Base-by-base conservation (phyloP, 208 protist species). In the Crithidia acanthocephali region DNA sequence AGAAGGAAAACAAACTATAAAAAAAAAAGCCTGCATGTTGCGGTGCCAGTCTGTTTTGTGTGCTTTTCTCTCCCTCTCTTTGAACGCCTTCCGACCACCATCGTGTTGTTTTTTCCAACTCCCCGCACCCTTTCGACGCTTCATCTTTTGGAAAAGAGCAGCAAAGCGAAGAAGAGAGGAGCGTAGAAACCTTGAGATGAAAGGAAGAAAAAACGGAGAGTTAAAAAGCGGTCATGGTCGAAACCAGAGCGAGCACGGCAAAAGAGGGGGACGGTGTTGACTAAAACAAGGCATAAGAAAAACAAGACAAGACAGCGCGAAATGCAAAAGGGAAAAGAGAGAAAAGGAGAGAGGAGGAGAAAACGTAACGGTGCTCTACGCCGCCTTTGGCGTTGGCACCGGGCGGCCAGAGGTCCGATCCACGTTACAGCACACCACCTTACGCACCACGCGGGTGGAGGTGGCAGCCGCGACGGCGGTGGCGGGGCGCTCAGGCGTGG, bases 381-480 rank as follows among this genome's bases (percentile, higher is more conserved):
- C 66, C 44, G 50, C 44, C 53, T 51, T 48, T 28, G 58, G 68
- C 48, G 70, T 76, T 27, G 68, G 61, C 44, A 81, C 68, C 6
- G 84, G 84, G 8, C 84, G 80, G 9, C 84, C 84, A 25, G 72
- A 81, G 0, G 84, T 79, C 44, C 84, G 80, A 60, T 89, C 84
- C 16, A 89, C 77, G 15, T 65, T 65, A 57, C 73, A 81, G 60
- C 64, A 44, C 63, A 86, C 78, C 22, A 89, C 78, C 37, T 76
- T 86, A 35, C 69, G 72, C 25, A 85, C 72, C 7, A 81, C 74
- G 22, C 76, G 72, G 2, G 72, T 51, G 2, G 45, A 33, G 27
- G 51, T 64, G n/a, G 48, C 45, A 64, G 57, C 8, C 13, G 61
- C 30, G 32, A 28, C 30, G 35, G 27, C 48, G 32, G 45, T 15